These are phyloP conservation scores for Mortierella alpina DNA, from an alignment of 192 early-diverging fungal genomes.

Conservation along the genomic window DNA sequence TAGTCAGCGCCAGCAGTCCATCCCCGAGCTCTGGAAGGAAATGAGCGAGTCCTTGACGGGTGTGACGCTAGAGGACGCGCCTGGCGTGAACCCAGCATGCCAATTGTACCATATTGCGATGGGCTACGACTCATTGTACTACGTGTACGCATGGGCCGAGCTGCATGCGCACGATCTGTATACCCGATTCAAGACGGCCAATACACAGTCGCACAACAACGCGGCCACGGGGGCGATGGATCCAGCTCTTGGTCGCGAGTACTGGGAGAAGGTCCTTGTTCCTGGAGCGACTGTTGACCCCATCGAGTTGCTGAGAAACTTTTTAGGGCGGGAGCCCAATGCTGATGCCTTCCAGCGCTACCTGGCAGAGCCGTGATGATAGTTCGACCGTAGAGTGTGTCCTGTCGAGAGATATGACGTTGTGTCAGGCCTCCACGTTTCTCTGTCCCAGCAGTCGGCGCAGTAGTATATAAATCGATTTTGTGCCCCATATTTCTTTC, in stretches of 20 bases:
- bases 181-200: conserved; percentile 42
- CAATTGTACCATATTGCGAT: conserved; percentile 51
- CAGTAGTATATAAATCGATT: background rate
- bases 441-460: too few species aligned
- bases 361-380: conserved; percentile 15
- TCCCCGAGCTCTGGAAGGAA: conserved; percentile 55
- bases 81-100: conserved; percentile 24
- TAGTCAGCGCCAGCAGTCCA: conserved; percentile 37
- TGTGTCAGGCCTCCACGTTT: too few species aligned
- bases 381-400: too few species aligned
- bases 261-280: conserved; percentile 78
- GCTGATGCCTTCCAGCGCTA: conserved; percentile 82
- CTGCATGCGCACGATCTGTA: conserved; percentile 89
- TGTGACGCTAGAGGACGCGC: conserved; percentile 18
- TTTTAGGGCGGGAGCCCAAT: conserved; percentile 86
- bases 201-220: conserved; percentile 60
- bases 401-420: too few species aligned
- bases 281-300: conserved; percentile 81
- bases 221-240: conserved; percentile 68
- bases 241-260: conserved; percentile 70
- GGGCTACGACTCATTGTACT: conserved; percentile 65
- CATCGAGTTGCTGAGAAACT: conserved; percentile 73
- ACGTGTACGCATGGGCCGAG: conserved; percentile 84
- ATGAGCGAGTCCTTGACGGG: conserved; percentile 56
- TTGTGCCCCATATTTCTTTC: background rate